Conservation (phyloP, 2,329 filamentous ascomycete genomes). For the Penicillium corylophilum region DNA sequence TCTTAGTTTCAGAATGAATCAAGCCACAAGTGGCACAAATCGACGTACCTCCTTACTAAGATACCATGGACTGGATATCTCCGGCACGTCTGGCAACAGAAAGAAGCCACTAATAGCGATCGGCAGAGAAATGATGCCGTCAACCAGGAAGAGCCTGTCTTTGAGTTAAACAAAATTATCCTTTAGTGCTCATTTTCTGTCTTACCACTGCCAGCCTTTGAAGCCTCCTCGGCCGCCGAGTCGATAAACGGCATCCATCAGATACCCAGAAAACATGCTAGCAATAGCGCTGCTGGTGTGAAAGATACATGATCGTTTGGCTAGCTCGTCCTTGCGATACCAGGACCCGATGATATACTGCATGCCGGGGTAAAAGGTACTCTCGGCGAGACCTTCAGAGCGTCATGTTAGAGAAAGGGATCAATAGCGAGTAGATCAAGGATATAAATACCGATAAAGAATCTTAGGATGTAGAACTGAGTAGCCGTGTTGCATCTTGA, state of each 20-base stretch:
- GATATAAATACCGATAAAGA: slow-evolving; percentile 45
- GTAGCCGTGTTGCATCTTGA: slow-evolving; percentile 42
- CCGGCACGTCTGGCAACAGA: slow-evolving; percentile 51
- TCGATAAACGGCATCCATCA: slow-evolving; percentile 55
- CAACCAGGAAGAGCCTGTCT: slow-evolving; percentile 51
- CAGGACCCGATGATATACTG: slow-evolving; percentile 54
- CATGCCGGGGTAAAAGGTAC: slow-evolving; percentile 54
- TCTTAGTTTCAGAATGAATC: neutral
- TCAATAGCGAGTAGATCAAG: neutral
- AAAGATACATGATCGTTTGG: slow-evolving; percentile 55
- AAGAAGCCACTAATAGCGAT: slow-evolving; percentile 53
- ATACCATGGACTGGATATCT: slow-evolving; percentile 53
- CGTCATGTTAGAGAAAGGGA: neutral
- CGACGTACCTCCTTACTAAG: slow-evolving; percentile 38
- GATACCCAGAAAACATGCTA: slow-evolving; percentile 50
- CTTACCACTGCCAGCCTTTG: slow-evolving; percentile 54
- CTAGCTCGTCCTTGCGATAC: slow-evolving; percentile 53
- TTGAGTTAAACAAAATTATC: neutral
- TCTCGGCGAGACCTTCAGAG: slow-evolving; percentile 45
- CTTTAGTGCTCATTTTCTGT: neutral
- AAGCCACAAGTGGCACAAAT: too few species aligned
- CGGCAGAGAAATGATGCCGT: slow-evolving; percentile 55
- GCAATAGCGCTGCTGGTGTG: slow-evolving; percentile 49
- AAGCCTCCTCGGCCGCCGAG: slow-evolving; percentile 51
- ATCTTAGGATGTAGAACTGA: slow-evolving; percentile 50